phyloP scores from a whole-genome alignment of 2,329 filamentous ascomycete species.

The Cadophora luteo-olivacea region DNA sequence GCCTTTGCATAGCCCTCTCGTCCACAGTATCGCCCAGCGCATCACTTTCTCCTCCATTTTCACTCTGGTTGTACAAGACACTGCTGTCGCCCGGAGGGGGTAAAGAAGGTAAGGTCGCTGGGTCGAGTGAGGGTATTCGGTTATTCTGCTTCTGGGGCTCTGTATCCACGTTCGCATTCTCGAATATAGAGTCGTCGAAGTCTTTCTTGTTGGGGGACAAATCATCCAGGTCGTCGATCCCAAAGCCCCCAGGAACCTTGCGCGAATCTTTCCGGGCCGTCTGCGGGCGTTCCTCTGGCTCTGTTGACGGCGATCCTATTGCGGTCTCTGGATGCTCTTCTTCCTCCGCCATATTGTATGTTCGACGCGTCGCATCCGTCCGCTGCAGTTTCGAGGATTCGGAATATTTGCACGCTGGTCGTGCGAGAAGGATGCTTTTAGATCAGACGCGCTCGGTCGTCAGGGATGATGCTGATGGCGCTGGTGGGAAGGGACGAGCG shows the following conservation, averaged over 20 bases:
- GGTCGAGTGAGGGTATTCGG: constrained; percentile 36
- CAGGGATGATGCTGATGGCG: constrained; percentile 15
- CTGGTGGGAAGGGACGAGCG: constrained; percentile 15
- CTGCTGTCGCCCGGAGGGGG: constrained; percentile 41
- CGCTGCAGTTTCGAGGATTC: constrained; percentile 4
- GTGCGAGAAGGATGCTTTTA: constrained; percentile 15
- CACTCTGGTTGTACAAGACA: constrained; percentile 38
- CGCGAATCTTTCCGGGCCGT: constrained; percentile 39
- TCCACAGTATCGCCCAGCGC: constrained; percentile 39
- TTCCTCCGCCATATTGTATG: constrained; percentile 42
- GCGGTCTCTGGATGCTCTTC: constrained; percentile 31
- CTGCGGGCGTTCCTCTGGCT: constrained; percentile 36
- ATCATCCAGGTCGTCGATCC: constrained; percentile 40
- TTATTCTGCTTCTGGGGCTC: constrained; percentile 32
- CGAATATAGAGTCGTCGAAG: constrained; percentile 39
- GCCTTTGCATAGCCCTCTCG: constrained; percentile 47
- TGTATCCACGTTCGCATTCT: constrained; percentile 31
- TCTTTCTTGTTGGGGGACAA: constrained; percentile 37
- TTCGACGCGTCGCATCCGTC: constrained; percentile 40
- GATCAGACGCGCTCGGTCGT: constrained; percentile 32
- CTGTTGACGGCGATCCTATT: constrained; percentile 24
- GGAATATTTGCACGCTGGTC: constrained; percentile 6
- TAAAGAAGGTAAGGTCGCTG: constrained; percentile 37
- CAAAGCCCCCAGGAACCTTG: constrained; percentile 40
- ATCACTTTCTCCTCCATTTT: constrained; percentile 38